Evolutionary conservation across 208 protist genomes (phyloP).

Genomic region (Porcisia hertigi): DNA sequence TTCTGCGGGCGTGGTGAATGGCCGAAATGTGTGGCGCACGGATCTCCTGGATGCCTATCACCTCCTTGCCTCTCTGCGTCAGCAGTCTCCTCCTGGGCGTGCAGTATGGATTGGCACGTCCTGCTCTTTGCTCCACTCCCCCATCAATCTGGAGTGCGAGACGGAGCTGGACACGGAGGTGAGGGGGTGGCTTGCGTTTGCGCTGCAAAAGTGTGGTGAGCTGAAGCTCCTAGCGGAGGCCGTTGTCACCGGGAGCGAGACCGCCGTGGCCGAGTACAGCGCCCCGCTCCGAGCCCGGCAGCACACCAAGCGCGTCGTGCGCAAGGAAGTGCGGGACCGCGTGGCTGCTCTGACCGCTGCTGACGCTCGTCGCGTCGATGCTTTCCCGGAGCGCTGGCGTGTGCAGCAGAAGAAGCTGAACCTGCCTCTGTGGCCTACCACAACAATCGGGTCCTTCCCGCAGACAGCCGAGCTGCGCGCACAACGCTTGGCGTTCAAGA

Average conservation of each 20-base stretch:
- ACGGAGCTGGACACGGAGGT: constrained; percentile 52
- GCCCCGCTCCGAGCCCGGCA: constrained; percentile 28
- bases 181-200: constrained; percentile 75
- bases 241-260: constrained; percentile 24
- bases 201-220: constrained; percentile 83
- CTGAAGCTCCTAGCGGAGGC: constrained; percentile 55
- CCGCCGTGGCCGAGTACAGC: constrained; percentile 45
- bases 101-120: constrained; percentile 72
- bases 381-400: constrained; percentile 43
- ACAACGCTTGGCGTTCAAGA: constrained; percentile 60
- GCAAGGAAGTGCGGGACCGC: constrained; percentile 34
- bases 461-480: constrained; percentile 82
- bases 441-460: constrained; percentile 92
- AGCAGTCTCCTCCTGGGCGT: constrained; percentile 24
- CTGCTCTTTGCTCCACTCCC: constrained; percentile 83
- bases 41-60: constrained; percentile 40
- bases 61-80: constrained; percentile 29
- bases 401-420: constrained; percentile 48
- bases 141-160: constrained; percentile 69
- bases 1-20: constrained; percentile 82
- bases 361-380: constrained; percentile 22
- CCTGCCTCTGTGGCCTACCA: constrained; percentile 84
- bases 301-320: constrained; percentile 38
- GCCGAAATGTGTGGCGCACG: constrained; percentile 83
- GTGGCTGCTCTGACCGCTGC: constrained; percentile 28